Evolutionary conservation across 1,284 basidiomycete genomes (phyloP), one percentile per base, ranked within the genome.

Genomic region (Ganoderma boninense): DNA sequence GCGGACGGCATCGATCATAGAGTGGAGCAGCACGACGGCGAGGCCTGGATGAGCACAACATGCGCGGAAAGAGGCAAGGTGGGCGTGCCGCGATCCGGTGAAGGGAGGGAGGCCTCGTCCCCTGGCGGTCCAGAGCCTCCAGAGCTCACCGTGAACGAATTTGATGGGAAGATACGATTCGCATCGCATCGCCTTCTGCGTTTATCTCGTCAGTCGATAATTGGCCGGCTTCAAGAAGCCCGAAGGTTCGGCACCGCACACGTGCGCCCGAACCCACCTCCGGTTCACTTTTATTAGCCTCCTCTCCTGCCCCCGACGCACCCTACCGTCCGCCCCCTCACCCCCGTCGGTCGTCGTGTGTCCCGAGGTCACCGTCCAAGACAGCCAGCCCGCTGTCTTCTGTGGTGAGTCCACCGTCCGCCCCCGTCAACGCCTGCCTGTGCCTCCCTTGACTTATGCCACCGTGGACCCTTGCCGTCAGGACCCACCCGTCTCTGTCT

Each of bases 311-410:
- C 62, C 65, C 49, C 68, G 63, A 65, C 60, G 59, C 60, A 49
- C 8, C 62, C 69, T 68, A 68, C 64, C 66, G 64, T 56, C 73
- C 38, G 60, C 72, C 64, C 54, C 57, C 32, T n/a, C 26, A 38
- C 54, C 66, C 69, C 66, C 67, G 49, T 52, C 54, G 64, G 70
- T 46, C 70, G 70, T 71, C 65, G 69, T 64, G 69, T 67, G 42
- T 60, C 57, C 38, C 67, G 72, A 70, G 72, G 66, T 71, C 70
- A 66, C 70, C 65, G 69, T 65, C 66, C 72, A 64, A 62, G 67
- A 67, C 73, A 70, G 63, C 65, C 66, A 14, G 44, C 68, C 54
- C 42, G 69, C 62, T 68, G 70, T 72, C 64, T 46, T 42, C 40
- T 44, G 59, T 67, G 73, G 73, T 74, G 42, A 56, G 66, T 63